Percentiles rank a stretch among this genome's conserved stretches.
These are phyloP conservation scores for Sclerotinia minor DNA, from an alignment of 2,329 filamentous ascomycete genomes.

Conservation along the genomic window DNA sequence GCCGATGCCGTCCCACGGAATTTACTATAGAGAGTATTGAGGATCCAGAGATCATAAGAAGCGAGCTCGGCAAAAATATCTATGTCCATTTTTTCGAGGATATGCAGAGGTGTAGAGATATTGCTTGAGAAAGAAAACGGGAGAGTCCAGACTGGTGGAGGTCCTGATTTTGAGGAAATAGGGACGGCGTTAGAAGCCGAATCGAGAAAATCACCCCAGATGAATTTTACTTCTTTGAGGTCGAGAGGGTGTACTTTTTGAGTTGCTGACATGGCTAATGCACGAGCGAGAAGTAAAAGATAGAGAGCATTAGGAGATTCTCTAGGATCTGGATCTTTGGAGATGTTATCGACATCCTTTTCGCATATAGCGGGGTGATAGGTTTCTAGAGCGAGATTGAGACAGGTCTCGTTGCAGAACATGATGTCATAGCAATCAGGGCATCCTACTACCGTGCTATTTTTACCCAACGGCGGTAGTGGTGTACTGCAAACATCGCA, in stretches of 20 bases:
- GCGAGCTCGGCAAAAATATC: conserved; percentile 65
- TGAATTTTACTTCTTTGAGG: conserved; percentile 64
- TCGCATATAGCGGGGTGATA: conserved; percentile 68
- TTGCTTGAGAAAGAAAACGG: conserved; percentile 79
- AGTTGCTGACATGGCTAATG: conserved; percentile 63
- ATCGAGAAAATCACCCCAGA: conserved; percentile 67
- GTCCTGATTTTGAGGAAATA: conserved; percentile 54
- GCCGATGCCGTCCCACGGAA: conserved; percentile 92
- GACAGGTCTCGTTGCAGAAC: conserved; percentile 63
- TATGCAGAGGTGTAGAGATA: conserved; percentile 70
- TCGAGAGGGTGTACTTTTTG: conserved; percentile 63
- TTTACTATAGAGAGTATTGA: conserved; percentile 91
- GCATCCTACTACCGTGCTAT: conserved; percentile 55
- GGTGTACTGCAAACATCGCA: conserved; percentile 86
- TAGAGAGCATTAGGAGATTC: conserved; percentile 64
- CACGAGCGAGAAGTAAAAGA: conserved; percentile 60
- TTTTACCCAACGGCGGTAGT: conserved; percentile 58
- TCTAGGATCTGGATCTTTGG: conserved; percentile 60
- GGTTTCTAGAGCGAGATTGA: conserved; percentile 55
- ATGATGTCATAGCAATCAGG: conserved; percentile 64
- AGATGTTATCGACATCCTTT: conserved; percentile 64
- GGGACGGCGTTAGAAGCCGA: conserved; percentile 54
- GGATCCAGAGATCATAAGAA: conserved; percentile 73
- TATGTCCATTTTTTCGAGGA: conserved; percentile 82
- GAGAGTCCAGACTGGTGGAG: conserved; percentile 64